Evolutionary conservation across 148 eudicot genomes (phyloP).

Genomic region (Simmondsia chinensis): DNA sequence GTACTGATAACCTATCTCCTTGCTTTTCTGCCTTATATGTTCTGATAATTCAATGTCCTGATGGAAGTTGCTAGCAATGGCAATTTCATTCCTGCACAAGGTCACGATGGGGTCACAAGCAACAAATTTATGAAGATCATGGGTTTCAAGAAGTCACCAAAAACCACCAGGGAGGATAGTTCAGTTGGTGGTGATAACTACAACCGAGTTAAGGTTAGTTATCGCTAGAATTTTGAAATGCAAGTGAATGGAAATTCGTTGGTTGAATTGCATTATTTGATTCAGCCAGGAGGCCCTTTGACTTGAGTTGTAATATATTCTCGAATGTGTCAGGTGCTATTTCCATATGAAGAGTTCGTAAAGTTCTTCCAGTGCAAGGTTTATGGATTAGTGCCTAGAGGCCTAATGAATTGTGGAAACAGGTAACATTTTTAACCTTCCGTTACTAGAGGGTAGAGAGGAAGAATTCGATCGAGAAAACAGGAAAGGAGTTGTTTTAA

Average conservation of each 20-base stretch:
- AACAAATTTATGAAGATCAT: slow-evolving; percentile 45
- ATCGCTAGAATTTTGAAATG: neutral
- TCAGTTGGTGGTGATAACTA: slow-evolving; percentile 18
- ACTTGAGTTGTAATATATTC: neutral
- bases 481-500: no score
- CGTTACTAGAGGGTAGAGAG: no score
- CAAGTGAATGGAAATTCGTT: neutral
- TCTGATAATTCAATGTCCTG: slow-evolving; percentile 2
- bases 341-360: slow-evolving; percentile 74
- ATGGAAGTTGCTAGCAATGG: slow-evolving; percentile 26
- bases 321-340: slow-evolving; percentile 56
- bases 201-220: slow-evolving; percentile 55
- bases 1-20: slow-evolving; percentile 3
- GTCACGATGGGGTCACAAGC: slow-evolving; percentile 37
- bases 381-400: slow-evolving; percentile 62
- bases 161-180: slow-evolving; percentile 30
- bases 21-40: neutral
- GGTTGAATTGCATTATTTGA: neutral
- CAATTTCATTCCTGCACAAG: slow-evolving; percentile 28
- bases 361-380: slow-evolving; percentile 53
- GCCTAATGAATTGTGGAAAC: slow-evolving; percentile 86
- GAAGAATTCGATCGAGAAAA: no score
- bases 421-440: no score
- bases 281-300: neutral
- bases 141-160: slow-evolving; percentile 57